These are phyloP conservation scores for Alternaria gaisen DNA, from an alignment of 2,329 filamentous ascomycete species.

Conservation along the genomic window DNA sequence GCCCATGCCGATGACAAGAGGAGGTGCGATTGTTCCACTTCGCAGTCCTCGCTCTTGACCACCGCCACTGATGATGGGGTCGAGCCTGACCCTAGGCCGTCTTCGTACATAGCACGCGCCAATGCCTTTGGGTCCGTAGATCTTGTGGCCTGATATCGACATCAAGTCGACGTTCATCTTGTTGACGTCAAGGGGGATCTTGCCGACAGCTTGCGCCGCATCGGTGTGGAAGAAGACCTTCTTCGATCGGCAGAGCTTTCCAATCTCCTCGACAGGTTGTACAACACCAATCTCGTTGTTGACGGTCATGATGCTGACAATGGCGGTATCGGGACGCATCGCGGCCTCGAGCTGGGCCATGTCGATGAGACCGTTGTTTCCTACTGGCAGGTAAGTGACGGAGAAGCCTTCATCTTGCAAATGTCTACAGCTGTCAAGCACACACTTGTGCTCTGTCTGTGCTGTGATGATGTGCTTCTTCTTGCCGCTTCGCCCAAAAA, in stretches of 20 bases:
- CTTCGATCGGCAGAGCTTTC: constrained; percentile 85
- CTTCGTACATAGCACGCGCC: constrained; percentile 95
- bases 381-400: constrained; percentile 94
- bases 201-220: constrained; percentile 95
- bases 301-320: constrained; percentile 98
- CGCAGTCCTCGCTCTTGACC: constrained; percentile 94
- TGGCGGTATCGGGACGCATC: constrained; percentile 86
- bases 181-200: constrained; percentile 96
- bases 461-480: constrained; percentile 98
- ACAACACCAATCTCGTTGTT: constrained; percentile 99
- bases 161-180: constrained; percentile 98
- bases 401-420: constrained; percentile 96
- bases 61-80: constrained; percentile 95
- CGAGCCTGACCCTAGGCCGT: constrained; percentile 89
- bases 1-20: constrained; percentile 89
- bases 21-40: constrained; percentile 91
- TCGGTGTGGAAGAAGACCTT: constrained; percentile 99
- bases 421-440: constrained; percentile 95
- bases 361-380: constrained; percentile 83
- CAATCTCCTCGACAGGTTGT: constrained; percentile 92
- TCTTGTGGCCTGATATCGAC: constrained; percentile 99
- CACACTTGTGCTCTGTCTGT: constrained; percentile 99
- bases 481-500: constrained; percentile 91
- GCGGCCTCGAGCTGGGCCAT: constrained; percentile 86
- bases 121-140: constrained; percentile 97